Evolutionary conservation across 2,329 filamentous ascomycete species (phyloP).

Genomic region (Calonectria montana): DNA sequence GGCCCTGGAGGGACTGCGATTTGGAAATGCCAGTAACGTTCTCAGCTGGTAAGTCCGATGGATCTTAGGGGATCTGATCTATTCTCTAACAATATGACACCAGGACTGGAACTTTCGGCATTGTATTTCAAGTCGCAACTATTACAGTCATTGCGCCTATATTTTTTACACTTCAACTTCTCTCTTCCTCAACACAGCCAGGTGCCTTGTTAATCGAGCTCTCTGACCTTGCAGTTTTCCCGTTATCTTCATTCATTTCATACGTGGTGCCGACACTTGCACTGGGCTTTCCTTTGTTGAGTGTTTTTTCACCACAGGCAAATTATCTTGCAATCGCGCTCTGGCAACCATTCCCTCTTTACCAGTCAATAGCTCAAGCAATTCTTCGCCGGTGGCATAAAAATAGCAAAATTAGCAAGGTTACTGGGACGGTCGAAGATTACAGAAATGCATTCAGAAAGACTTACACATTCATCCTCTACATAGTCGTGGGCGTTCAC

Average conservation of each 20-base stretch:
- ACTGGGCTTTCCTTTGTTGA: slow-evolving; percentile 26
- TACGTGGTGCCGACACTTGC: slow-evolving; percentile 30
- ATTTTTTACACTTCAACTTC: slow-evolving; percentile 31
- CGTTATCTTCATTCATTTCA: slow-evolving; percentile 28
- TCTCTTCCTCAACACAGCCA: slow-evolving; percentile 21
- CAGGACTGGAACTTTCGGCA: slow-evolving; percentile 35
- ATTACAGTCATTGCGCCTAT: slow-evolving; percentile 36
- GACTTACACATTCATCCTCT: slow-evolving; percentile 26
- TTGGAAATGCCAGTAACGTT: slow-evolving; percentile 25
- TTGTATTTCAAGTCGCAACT: slow-evolving; percentile 33
- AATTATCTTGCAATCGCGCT: slow-evolving; percentile 27
- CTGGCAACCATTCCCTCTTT: slow-evolving; percentile 36
- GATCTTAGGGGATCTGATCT: not conserved
- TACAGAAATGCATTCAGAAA: not conserved
- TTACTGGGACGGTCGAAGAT: no score
- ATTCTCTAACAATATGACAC: rapidly evolving
- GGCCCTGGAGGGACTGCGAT: slow-evolving; percentile 30
- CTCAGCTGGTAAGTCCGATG: slow-evolving; percentile 27
- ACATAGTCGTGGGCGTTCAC: slow-evolving; percentile 10
- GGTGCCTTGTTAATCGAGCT: slow-evolving; percentile 24
- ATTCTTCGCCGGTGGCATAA: not conserved
- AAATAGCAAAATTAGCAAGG: not conserved
- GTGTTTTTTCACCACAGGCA: not conserved
- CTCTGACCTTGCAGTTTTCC: slow-evolving; percentile 25
- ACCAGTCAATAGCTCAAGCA: slow-evolving; percentile 21